Percentiles rank a stretch among this genome's conserved stretches.
Evolutionary conservation across 306 rosid genomes (phyloP).

Genomic region (Nissolia schottii): DNA sequence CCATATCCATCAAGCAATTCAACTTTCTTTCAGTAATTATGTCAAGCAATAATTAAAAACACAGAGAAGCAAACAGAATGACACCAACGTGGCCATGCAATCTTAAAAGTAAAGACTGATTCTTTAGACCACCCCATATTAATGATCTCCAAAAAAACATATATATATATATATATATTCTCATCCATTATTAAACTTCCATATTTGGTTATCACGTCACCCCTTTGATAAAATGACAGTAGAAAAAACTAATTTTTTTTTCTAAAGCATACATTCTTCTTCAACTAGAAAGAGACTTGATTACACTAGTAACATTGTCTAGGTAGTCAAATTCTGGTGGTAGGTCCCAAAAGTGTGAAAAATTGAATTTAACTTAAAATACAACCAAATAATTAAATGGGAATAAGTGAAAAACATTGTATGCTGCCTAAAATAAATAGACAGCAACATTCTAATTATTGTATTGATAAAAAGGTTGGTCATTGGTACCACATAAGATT

Average conservation of each 20-base stretch:
- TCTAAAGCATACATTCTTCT: not conserved
- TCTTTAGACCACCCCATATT: not conserved
- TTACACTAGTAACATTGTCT: not conserved
- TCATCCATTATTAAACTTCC: not conserved
- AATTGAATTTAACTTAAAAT: not conserved
- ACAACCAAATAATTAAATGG: not conserved
- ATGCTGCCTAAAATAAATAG: not conserved
- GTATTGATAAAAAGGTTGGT: not conserved
- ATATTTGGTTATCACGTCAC: not conserved
- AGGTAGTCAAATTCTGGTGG: not conserved
- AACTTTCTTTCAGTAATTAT: not conserved
- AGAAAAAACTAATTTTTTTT: not conserved
- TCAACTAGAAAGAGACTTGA: not conserved
- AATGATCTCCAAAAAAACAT: not conserved
- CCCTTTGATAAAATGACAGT: not conserved
- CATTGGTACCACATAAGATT: not conserved
- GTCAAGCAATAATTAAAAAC: not conserved
- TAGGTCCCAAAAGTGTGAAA: not conserved
- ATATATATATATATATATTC: too few species aligned
- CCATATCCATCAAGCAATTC: not conserved
- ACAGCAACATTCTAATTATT: not conserved
- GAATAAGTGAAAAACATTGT: not conserved
- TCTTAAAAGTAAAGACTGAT: not conserved
- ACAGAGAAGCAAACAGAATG: too few species aligned
- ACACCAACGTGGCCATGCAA: not conserved